Evolutionary conservation across 2,329 filamentous ascomycete genomes (phyloP), one percentile per base, ranked within the genome.

Genomic region (Pseudogymnoascus sp.): DNA sequence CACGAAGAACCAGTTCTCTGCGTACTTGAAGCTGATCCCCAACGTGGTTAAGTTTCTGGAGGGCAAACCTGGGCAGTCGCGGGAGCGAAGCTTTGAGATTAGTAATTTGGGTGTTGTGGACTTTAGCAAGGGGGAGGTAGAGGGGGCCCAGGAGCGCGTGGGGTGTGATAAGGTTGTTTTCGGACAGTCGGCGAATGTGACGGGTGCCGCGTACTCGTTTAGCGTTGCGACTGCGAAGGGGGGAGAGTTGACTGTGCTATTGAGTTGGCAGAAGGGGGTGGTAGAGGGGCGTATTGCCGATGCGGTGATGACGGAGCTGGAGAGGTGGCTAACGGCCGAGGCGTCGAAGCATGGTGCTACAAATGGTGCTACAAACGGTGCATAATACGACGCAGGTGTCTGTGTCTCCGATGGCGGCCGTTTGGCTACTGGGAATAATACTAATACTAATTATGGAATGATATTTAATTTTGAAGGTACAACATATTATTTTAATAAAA

Each of bases 51-150:
- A 67, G 1, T 78, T 74, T 63, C 78, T 77, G 65, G 63, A 66
- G 3, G 67, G 69, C 0, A 77, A 77, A 65, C 67, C 82, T 13
- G 80, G 80, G 0, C 69, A 72, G 60, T 66, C 71, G 10, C 75
- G 80, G 8, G 68, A 72, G 1, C 66, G 66, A 2, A 77, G 79
- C 0, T 84, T 80, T 77, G 78, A 79, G 63, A 66, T 84, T 4
- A 83, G 78, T 63, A 85, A 84, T 66, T 63, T 83, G 4, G 82
- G 82, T 0, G 72, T 72, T 11, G 66, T 79, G n/a, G 67, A 71
- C 6, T 67, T 79, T n/a, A 67, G 71, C 4, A 60, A 63, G 0
- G 57, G 36, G 5, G 61, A 64, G 61, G 64, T 41, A 5, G 65
- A 8, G 4, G 33, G 60, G 50, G 21, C 47, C 1, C 63, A 36